Evolutionary conservation across 768 basidiomycete genomes (phyloP), one percentile per base, ranked within the genome.

Genomic region (Rhizopogon salebrosus): DNA sequence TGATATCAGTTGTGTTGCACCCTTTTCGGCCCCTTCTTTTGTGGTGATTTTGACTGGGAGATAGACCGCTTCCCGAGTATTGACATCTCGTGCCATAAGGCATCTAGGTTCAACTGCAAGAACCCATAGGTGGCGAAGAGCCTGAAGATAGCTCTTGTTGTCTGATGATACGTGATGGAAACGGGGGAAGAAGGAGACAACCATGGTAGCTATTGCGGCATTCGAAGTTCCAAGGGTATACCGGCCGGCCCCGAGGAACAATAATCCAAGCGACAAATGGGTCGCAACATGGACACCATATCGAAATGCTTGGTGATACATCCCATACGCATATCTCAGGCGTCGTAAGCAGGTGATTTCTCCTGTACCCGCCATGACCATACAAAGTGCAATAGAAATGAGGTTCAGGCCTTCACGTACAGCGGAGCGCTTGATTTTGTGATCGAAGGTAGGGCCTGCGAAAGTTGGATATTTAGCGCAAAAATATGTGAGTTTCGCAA

Each of bases 311-410:
- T 82, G 81, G 57, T 81, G 80, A 62, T 86, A 84, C 78, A 92
- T 86, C 23, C 94, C 95, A 62, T 92, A 98, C 7, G 89, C 84
- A 66, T 91, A 88, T 18, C 97, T 82, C 11, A 98, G 77, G 20
- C 94, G 80, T 18, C 92, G 82, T 16, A 98, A 74, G 59, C 90
- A 92, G 51, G 87, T 88, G 46, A 98, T 82, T 67, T 98, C 94
- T 3, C 97, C 97, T 0, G 94, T 95, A 9, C 97, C 97, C 2
- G 95, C 93, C 92, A 98, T 95, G 39, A 98, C 88, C 80, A 95
- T 88, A 63, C 89, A 85, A 29, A 97, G 71, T 1, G 94, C 77
- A 34, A 97, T 77, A 0, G 91, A 88, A 51, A 98, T 87, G 37
- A 95, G 72, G 62, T 90, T 95, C 34, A 98, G 74, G 3, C 91